Evolutionary conservation across 2,329 filamentous ascomycete species (phyloP), one percentile per base, ranked within the genome.

Genomic region (Nemania abortiva): DNA sequence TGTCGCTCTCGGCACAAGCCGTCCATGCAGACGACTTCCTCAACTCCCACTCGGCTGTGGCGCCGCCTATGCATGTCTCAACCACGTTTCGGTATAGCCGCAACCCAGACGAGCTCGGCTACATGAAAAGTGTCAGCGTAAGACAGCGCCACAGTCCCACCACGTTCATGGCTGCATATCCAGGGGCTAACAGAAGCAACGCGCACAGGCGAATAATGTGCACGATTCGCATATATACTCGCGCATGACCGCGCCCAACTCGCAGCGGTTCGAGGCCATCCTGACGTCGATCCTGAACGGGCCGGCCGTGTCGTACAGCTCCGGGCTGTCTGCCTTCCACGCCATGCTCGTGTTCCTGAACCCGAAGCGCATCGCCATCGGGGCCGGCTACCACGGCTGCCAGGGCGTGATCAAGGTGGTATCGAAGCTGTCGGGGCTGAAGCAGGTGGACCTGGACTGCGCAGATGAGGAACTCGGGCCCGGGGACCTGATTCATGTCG

Each of bases 371-470:
- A 89, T 98, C 65, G 91, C 94, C 73, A 94, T 98, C 72, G 90
- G 90, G 45, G 90, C 87, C 18, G 95, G 94, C 50, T 99, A 98
- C 82, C 96, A 98, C 82, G 96, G 96, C 75, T 97, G 93, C 81
- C 94, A 97, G 80, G 94, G 93, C 70, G 92, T 97, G 34, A 88
- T 98, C 74, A 81, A 81, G 37, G 82, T 98, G 63, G 86, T 97
- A 73, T 81, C 87, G 68, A 92, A 93, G 71, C 88, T 98, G 58
- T 93, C 91, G 29, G 91, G 92, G 0, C 87, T 97, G 29, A 81
- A 91, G 78, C 87, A 91, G 73, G 85, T 98, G 2, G 86, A 90
- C 24, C 86, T 98, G 15, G 88, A 91, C 75, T 92, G 89, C 76
- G 84, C 89, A 9, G 84, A 87, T 15, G 87, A 88, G 49, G 87